Conservation (phyloP, 306 rosid species). For the Leucaena leucocephala region DNA sequence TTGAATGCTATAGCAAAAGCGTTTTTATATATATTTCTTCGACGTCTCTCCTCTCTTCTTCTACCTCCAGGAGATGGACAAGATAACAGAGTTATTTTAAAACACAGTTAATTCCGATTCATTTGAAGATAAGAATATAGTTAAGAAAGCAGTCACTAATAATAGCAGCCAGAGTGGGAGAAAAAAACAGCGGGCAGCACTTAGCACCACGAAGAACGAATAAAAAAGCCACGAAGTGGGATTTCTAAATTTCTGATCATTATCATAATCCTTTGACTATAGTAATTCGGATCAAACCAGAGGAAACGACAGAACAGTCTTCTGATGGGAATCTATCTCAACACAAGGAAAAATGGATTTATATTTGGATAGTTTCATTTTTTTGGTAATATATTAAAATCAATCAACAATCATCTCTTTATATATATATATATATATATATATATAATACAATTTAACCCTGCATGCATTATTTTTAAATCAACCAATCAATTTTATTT, state of each 20-base stretch:
- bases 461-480: too few species aligned
- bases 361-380: not conserved
- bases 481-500: too few species aligned
- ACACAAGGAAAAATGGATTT: not conserved
- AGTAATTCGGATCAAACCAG: not conserved
- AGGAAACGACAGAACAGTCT: not conserved
- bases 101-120: not conserved
- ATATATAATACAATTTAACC: too few species aligned
- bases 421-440: too few species aligned
- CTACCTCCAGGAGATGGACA: not conserved
- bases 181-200: not conserved
- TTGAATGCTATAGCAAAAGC: slow-evolving; percentile 17
- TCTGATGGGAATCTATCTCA: not conserved
- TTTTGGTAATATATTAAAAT: too few species aligned
- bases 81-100: not conserved
- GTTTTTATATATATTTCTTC: not conserved
- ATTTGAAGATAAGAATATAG: not conserved
- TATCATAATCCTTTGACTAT: not conserved
- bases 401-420: too few species aligned
- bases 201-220: not conserved
- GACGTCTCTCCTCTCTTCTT: not conserved
- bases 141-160: not conserved
- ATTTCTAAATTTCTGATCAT: not conserved
- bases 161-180: too few species aligned
- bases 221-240: not conserved